Conservation (phyloP, 768 basidiomycete species). For the Phaeotremella fagi region DNA sequence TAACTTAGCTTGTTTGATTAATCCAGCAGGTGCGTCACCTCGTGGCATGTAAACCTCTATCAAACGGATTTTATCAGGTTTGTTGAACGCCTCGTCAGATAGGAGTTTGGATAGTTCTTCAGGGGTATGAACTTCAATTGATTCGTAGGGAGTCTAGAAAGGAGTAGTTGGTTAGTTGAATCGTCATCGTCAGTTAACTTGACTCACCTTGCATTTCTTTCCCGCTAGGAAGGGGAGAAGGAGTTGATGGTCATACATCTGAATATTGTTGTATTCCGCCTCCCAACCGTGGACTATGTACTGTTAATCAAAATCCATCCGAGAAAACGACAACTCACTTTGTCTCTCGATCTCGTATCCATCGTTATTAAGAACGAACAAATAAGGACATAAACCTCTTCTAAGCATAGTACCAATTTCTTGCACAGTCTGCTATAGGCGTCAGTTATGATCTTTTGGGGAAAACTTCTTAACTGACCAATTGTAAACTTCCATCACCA, state of each 20-base stretch:
- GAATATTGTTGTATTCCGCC: constrained; percentile 74
- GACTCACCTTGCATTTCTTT: constrained; percentile 32
- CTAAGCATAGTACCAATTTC: constrained; percentile 71
- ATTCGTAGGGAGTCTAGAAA: constrained; percentile 48
- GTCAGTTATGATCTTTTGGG: background rate
- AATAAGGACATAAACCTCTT: constrained; percentile 67
- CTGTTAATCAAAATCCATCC: background rate
- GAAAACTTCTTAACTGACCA: constrained; percentile 29
- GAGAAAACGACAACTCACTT: constrained; percentile 13
- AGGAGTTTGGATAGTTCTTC: constrained; percentile 65
- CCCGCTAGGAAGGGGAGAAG: constrained; percentile 48
- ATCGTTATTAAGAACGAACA: constrained; percentile 59
- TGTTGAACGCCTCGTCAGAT: constrained; percentile 59
- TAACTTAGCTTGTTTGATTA: constrained; percentile 48
- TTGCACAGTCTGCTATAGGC: constrained; percentile 57
- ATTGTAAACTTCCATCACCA: constrained; percentile 52
- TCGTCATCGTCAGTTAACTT: background rate
- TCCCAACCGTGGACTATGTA: constrained; percentile 44
- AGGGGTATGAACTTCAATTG: constrained; percentile 66
- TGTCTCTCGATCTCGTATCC: constrained; percentile 84
- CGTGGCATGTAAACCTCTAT: constrained; percentile 48
- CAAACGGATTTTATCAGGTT: constrained; percentile 55
- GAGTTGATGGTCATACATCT: constrained; percentile 58
- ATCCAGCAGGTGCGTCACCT: constrained; percentile 44
- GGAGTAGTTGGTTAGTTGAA: background rate